Evolutionary conservation across 2,329 filamentous ascomycete species (phyloP).

Genomic region (Fusarium brevicatenulatum): DNA sequence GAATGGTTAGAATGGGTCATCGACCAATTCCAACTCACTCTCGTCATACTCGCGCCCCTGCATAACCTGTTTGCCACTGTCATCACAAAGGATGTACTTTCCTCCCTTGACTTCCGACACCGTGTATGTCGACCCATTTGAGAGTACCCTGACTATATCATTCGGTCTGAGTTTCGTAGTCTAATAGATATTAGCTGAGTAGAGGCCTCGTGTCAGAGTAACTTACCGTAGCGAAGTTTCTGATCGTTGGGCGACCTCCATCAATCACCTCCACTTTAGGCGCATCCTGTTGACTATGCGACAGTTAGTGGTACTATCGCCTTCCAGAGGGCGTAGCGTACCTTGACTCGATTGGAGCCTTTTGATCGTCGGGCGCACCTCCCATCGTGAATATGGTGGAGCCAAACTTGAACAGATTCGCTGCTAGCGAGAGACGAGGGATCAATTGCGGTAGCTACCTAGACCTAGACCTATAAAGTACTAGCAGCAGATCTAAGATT

Average conservation of each 20-base stretch:
- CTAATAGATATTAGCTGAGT: accelerated
- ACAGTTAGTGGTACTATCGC: accelerated
- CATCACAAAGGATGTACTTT: background rate
- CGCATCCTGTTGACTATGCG: background rate
- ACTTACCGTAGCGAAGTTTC: background rate
- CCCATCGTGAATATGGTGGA: background rate
- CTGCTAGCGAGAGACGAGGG: background rate
- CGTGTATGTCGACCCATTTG: background rate
- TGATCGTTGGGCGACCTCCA: background rate
- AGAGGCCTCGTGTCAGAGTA: accelerated
- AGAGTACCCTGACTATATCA: background rate
- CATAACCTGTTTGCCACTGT: background rate
- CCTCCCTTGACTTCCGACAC: background rate
- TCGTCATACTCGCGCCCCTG: background rate
- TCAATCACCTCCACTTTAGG: background rate
- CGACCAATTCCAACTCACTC: background rate
- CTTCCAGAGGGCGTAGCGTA: too few relatives aligned
- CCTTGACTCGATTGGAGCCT: background rate
- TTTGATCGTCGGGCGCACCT: background rate
- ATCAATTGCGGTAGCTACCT: background rate
- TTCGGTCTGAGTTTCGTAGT: background rate
- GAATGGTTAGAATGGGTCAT: too few relatives aligned
- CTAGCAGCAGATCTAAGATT: background rate
- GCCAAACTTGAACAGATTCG: background rate
- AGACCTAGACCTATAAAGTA: background rate